Conservation (phyloP, 176 grass and related monocot genomes). For the Rhynchospora breviuscula region DNA sequence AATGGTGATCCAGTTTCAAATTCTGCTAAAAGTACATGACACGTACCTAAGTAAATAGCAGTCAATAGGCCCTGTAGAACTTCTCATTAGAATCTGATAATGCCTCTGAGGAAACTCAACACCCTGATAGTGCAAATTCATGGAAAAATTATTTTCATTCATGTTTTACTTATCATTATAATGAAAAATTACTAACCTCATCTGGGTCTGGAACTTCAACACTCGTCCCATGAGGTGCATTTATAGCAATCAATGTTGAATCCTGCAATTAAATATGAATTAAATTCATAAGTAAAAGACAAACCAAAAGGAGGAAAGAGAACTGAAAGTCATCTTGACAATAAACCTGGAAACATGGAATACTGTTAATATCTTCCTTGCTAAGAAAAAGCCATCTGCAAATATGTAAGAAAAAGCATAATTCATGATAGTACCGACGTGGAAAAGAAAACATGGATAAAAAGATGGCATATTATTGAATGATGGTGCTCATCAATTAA, state of each 20-base stretch:
- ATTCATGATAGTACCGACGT: not conserved
- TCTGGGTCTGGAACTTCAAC: slow-evolving; percentile 86
- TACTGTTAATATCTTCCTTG: slow-evolving; percentile 62
- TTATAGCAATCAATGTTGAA: slow-evolving; percentile 67
- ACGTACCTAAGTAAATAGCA: slow-evolving; percentile 71
- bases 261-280: slow-evolving; percentile 38
- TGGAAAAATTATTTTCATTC: not conserved
- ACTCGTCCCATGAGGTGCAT: slow-evolving; percentile 81
- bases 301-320: slow-evolving; percentile 10
- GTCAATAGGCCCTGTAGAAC: slow-evolving; percentile 74
- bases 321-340: not conserved
- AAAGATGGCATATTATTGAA: slow-evolving; percentile 6
- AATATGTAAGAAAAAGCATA: slow-evolving; percentile 17
- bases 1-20: not conserved
- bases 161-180: not conserved
- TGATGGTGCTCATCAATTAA: not conserved
- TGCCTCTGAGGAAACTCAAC: slow-evolving; percentile 44
- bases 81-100: slow-evolving; percentile 76
- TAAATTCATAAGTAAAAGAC: slow-evolving; percentile 22
- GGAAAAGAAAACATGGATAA: not conserved
- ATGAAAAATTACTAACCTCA: slow-evolving; percentile 36
- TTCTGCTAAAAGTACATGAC: not conserved
- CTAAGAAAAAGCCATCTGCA: slow-evolving; percentile 62
- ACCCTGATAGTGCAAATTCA: slow-evolving; percentile 35
- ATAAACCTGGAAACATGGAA: slow-evolving; percentile 67